Evolutionary conservation across 306 rosid genomes (phyloP).

Genomic region (Cajanus cajan): DNA sequence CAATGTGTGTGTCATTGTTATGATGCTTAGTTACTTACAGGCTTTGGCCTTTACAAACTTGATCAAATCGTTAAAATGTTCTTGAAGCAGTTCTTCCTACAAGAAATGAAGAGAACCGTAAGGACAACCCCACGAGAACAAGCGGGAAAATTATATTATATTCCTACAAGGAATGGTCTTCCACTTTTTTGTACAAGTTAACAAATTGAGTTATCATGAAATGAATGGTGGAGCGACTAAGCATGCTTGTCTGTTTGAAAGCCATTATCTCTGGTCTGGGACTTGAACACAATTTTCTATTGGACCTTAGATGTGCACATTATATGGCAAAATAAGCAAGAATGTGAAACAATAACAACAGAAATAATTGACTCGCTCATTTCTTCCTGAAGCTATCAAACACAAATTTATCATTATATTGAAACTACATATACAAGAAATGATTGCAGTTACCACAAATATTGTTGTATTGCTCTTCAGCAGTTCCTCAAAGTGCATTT

Average conservation of each 20-base stretch:
- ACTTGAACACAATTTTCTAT: conserved; percentile 2
- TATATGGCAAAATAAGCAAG: not conserved
- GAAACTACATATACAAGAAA: conserved; percentile 13
- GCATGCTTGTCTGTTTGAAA: not conserved
- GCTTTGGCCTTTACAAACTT: conserved; percentile 91
- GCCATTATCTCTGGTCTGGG: not conserved
- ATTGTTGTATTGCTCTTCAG: conserved; percentile 90
- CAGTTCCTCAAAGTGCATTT: conserved; percentile 88
- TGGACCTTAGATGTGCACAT: not conserved
- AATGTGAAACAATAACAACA: conserved; percentile 10
- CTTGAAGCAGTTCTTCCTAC: conserved; percentile 95
- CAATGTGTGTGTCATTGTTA: not conserved
- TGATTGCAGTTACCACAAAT: conserved; percentile 68
- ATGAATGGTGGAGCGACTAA: not conserved
- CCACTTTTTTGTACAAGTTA: not conserved
- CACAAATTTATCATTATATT: not conserved
- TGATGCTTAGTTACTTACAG: conserved; percentile 77
- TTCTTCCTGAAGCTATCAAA: not conserved
- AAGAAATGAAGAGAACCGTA: conserved; percentile 31
- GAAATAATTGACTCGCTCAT: not conserved
- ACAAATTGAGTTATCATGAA: conserved; percentile 6
- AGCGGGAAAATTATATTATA: not conserved
- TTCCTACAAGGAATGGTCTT: not conserved
- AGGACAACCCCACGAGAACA: conserved; percentile 14
- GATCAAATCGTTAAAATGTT: conserved; percentile 76